Conservation (phyloP, 768 basidiomycete genomes). For the Pleurotus citrinopileatus region DNA sequence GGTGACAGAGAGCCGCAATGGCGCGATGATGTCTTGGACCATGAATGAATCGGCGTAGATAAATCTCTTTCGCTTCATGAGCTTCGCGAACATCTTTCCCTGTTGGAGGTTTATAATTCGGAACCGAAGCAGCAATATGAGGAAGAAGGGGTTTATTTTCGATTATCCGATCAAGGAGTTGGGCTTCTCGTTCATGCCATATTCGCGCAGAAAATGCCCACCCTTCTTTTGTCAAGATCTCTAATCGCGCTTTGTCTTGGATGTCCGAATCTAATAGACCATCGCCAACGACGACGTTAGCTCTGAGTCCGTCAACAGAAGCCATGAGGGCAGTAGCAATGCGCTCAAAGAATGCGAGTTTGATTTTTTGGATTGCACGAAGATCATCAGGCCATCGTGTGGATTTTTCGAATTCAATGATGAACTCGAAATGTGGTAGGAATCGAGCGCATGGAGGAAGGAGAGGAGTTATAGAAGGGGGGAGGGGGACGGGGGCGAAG, state of each 20-base stretch:
- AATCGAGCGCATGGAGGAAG: slow-evolving; percentile 64
- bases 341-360: slow-evolving; percentile 87
- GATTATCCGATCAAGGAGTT: slow-evolving; percentile 69
- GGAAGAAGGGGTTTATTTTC: slow-evolving; percentile 41
- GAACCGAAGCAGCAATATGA: slow-evolving; percentile 27
- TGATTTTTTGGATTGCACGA: slow-evolving; percentile 88
- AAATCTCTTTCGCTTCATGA: slow-evolving; percentile 52
- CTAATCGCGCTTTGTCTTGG: slow-evolving; percentile 68
- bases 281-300: slow-evolving; percentile 57
- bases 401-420: slow-evolving; percentile 91
- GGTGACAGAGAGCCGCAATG: slow-evolving; percentile 76
- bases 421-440: slow-evolving; percentile 64
- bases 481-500: slow-evolving; percentile 77
- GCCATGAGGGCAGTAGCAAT: slow-evolving; percentile 66
- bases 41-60: slow-evolving; percentile 73
- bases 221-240: slow-evolving; percentile 76
- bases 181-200: slow-evolving; percentile 84
- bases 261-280: slow-evolving; percentile 48
- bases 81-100: slow-evolving; percentile 54
- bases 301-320: slow-evolving; percentile 46
- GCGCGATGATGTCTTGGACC: slow-evolving; percentile 84
- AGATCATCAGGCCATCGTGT: slow-evolving; percentile 95
- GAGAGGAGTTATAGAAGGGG: slow-evolving; percentile 44
- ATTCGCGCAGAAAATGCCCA: slow-evolving; percentile 86
- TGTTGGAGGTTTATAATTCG: slow-evolving; percentile 31